Base-by-base conservation (phyloP, 441 rosid species). In the Iberis amara region DNA sequence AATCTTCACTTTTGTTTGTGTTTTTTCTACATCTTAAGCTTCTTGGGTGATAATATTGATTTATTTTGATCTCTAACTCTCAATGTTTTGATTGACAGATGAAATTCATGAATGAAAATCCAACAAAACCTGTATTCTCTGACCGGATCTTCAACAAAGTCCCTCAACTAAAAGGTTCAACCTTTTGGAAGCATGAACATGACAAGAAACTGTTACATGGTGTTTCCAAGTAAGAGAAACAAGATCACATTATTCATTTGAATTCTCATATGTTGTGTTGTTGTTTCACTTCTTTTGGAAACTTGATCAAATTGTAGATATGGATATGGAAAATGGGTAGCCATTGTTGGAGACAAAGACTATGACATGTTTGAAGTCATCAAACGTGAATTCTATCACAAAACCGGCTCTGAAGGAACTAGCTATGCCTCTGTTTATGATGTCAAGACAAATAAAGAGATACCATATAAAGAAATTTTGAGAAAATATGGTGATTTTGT, bases 271-370 rank as follows among this genome's bases (percentile, higher is more conserved):
- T 26, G 6, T 3, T 27, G 15, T 26, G 6, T 3, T 27, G 15
- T 39, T 44, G 39, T 52, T 41, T 47, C 2, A 8, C 60, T 64
- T 51, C 21, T 39, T 12, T 40, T 64, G 15, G 30, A 47, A 65
- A 12, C 39, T 54, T 56, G 41, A 33, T 23, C 6, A 26, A 46
- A 21, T 37, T 57, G 37, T 39, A 92, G 98, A 81, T 86, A 88
- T 57, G 98, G 96, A 9, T 79, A 79, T 67, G 86, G 86, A 64
- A 73, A 80, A 65, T 92, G 96, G 96, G 79, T 76, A 68, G 70
- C 77, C 27, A 82, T 92, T 28, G 72, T 82, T 46, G 85, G 80
- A 52, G 95, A 92, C 68, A 69, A 72, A 64, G 94, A 79, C 53
- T 57, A 88, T 57, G 74, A 55, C 72, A 47, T 92, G 40, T 82